Percentiles rank a stretch among this genome's conserved stretches.
Evolutionary conservation across 129 eudicot genomes (phyloP).

Genomic region (Flaveria trinervia): DNA sequence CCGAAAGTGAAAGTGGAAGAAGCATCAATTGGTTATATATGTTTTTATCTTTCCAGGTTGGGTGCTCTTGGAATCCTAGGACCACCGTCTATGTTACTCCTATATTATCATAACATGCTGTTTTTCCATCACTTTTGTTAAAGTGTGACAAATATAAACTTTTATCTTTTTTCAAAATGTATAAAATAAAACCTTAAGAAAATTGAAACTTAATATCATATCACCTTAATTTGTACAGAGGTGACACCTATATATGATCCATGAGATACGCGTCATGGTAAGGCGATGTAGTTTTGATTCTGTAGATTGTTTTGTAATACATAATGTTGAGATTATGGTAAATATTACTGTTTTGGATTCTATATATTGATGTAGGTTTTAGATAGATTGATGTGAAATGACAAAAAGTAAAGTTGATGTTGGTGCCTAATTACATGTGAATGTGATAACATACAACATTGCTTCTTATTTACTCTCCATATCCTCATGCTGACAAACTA

Average conservation of each 20-base stretch:
- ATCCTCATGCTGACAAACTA: not conserved
- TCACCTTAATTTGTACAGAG: not conserved
- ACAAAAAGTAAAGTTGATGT: conserved; percentile 28
- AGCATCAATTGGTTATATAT: conserved; percentile 30
- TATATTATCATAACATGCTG: conserved; percentile 9
- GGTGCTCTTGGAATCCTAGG: conserved; percentile 37
- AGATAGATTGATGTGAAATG: conserved; percentile 24
- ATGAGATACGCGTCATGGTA: not conserved
- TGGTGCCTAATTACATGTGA: conserved; percentile 30
- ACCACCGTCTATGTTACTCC: conserved; percentile 22
- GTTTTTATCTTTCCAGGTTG: conserved; percentile 38
- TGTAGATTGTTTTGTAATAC: conserved; percentile 9
- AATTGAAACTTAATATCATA: not conserved
- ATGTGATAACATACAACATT: conserved; percentile 27
- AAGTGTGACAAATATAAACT: not conserved
- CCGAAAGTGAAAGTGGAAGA: conserved; percentile 30
- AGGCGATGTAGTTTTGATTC: not conserved
- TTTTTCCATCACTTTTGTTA: conserved; percentile 16
- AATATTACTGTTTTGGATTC: not conserved
- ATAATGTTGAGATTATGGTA: not conserved
- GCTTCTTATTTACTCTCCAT: conserved; percentile 31
- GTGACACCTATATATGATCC: not conserved
- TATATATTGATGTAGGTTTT: conserved; percentile 14
- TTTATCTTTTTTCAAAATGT: not conserved
- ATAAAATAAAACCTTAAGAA: not conserved